Conservation (phyloP, 2,329 filamentous ascomycete genomes). For the Colletotrichum karsti region DNA sequence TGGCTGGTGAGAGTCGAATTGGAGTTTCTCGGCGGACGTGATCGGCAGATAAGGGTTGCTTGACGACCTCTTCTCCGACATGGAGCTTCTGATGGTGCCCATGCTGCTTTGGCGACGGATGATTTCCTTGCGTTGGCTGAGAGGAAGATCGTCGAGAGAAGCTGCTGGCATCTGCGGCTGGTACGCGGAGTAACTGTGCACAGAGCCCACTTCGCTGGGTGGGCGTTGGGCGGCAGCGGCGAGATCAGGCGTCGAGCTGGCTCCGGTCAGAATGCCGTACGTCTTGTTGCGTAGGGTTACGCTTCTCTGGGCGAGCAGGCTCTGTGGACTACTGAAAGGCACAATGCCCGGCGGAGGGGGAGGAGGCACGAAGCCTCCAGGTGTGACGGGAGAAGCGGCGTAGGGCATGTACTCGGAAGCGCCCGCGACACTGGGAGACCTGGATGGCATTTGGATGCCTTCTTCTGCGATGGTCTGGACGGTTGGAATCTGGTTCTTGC, state of each 20-base stretch:
- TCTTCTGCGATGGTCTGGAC: slow-evolving; percentile 23
- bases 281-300: slow-evolving; percentile 62
- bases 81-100: slow-evolving; percentile 37
- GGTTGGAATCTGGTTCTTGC: slow-evolving; percentile 13
- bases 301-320: slow-evolving; percentile 64
- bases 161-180: not conserved
- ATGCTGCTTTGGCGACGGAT: slow-evolving; percentile 60
- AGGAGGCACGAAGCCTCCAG: slow-evolving; percentile 3
- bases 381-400: slow-evolving; percentile 32
- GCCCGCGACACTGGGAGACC: slow-evolving; percentile 3
- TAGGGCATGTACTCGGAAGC: slow-evolving; percentile 15
- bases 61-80: slow-evolving; percentile 4
- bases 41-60: not conserved
- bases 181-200: slow-evolving; percentile 46
- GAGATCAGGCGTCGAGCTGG: slow-evolving; percentile 35
- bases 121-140: slow-evolving; percentile 72
- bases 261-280: slow-evolving; percentile 45
- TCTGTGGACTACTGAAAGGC: slow-evolving; percentile 62
- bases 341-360: slow-evolving; percentile 50
- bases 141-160: slow-evolving; percentile 71
- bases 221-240: slow-evolving; percentile 33
- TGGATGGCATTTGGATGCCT: not conserved
- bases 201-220: slow-evolving; percentile 51
- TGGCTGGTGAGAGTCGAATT: slow-evolving; percentile 65
- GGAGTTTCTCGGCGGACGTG: slow-evolving; percentile 39